These are phyloP conservation scores for Vitis rupestris DNA, from an alignment of 164 flowering plant species.

Conservation along the genomic window DNA sequence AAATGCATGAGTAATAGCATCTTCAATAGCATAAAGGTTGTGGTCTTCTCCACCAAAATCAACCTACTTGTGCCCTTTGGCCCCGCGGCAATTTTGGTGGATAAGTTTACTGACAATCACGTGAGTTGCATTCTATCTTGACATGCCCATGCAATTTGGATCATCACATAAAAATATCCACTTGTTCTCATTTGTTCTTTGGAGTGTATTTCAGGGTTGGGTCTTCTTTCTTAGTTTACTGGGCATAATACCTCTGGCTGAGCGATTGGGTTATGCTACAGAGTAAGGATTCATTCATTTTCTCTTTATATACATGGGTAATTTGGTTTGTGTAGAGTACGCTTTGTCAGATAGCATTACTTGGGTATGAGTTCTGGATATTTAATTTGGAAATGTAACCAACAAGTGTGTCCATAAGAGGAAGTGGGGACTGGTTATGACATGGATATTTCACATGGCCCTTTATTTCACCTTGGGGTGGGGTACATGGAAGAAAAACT, in stretches of 20 bases:
- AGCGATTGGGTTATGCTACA: constrained; percentile 32
- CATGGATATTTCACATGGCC: too few relatives aligned
- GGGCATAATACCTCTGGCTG: constrained; percentile 34
- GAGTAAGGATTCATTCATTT: constrained; percentile 16
- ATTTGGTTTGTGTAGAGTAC: background rate
- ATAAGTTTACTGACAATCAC: constrained; percentile 6
- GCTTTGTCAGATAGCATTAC: background rate
- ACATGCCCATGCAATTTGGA: background rate
- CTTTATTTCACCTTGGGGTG: too few relatives aligned
- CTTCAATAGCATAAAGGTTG: constrained; percentile 14
- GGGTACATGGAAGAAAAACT: too few relatives aligned
- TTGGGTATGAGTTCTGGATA: background rate
- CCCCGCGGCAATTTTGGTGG: constrained; percentile 19
- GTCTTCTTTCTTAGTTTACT: constrained; percentile 24
- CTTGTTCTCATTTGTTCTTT: background rate
- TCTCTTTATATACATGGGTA: background rate
- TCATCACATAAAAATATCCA: background rate
- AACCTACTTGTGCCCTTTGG: constrained; percentile 26
- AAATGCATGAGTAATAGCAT: background rate
- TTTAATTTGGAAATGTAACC: too few relatives aligned
- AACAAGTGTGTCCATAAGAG: too few relatives aligned
- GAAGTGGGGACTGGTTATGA: too few relatives aligned
- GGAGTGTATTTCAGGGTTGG: constrained; percentile 19
- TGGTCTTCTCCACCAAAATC: constrained; percentile 21
- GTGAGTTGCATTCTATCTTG: constrained; percentile 9